Evolutionary conservation across 257 asterid genomes (phyloP), one percentile per base, ranked within the genome.

Genomic region (Verbascum thapsus): DNA sequence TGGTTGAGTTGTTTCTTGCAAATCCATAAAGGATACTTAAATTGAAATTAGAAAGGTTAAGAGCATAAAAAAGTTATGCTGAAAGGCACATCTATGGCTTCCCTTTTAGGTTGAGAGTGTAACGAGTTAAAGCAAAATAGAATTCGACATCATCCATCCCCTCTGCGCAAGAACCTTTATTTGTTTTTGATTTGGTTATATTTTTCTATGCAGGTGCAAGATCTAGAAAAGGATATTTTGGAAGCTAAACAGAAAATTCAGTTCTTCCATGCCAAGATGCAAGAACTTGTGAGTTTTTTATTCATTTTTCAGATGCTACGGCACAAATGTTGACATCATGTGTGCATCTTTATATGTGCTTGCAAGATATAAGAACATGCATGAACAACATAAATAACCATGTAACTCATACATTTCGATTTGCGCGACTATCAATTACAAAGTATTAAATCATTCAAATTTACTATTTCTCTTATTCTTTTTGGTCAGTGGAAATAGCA

Each of bases 181-280:
- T 5, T 38, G 32, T 17, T 66, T 54, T 76, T 50, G 50, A 19
- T 56, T 32, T 66, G 62, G 61, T 47, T 62, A 7, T 67, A 62
- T 53, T 67, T 72, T 51, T 18, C 41, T 64, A 53, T 74, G 72
- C 90, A 92, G 99, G 99, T 94, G 45, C 79, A 78, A 11, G 99
- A 94, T 69, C 81, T 90, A 83, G 99, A 94, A 78, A 94, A 94
- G 83, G 99, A 90, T 32, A 94, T 94, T 26, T 45, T 72, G 40
- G 98, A 90, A 68, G 95, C 99, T 55, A 90, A 75, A 73, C 94
- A 86, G 75, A 94, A 94, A 81, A 78, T 73, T 81, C 91, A 88
- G 65, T 90, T 81, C 82, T 94, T 72, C 80, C 99, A 83, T 69
- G 68, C 84, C 45, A 90, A 94, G 82, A 94, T 90, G 99, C 99